Base-by-base conservation (phyloP, 257 asterid species). In the Solanum rostratum region DNA sequence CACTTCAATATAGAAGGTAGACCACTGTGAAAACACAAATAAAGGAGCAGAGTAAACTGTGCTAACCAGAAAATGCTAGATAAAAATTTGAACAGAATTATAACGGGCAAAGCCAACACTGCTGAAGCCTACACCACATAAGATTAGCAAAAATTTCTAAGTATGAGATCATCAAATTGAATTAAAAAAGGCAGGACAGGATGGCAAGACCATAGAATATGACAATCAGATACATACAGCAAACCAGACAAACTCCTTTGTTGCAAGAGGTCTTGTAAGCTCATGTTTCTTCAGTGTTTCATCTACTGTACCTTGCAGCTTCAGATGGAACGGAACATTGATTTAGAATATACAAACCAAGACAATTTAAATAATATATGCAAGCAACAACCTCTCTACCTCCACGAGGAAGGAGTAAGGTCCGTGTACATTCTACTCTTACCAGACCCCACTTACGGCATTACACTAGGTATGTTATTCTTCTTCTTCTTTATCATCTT, bases 231-330 rank as follows among this genome's bases (percentile, higher is more conserved):
- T 79, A 87, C 95, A 85, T 91, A 95, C 98, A 74, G 93, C 88
- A 85, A 93, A 95, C 98, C 98, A 95, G 88, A 92, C 89, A 62
- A 95, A 89, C 90, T 95, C 98, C 80, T 90, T 93, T 2, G 98
- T 93, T 11, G 98, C 97, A 85, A 95, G 93, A 74, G 93, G 85
- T 80, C 88, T 88, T 71, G 97, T 92, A 54, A 93, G 92, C 87
- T 95, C 98, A 53, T 95, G 93, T 84, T 89, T 92, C 92, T 91
- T 89, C 87, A 95, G 89, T 85, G 89, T 90, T 86, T 92, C 93
- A 10, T 92, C 90, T 62, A 95, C 96, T 45, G 63, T 85, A 85
- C 85, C 93, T 91, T 95, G 97, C 84, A 92, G 93, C 98, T 93
- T 83, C 86, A 90, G 54, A 84, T 62, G 78, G 85, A 81, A 89